phyloP scores from a whole-genome alignment of 2,329 filamentous ascomycete genomes.

The Cryphonectria nitschkei region DNA sequence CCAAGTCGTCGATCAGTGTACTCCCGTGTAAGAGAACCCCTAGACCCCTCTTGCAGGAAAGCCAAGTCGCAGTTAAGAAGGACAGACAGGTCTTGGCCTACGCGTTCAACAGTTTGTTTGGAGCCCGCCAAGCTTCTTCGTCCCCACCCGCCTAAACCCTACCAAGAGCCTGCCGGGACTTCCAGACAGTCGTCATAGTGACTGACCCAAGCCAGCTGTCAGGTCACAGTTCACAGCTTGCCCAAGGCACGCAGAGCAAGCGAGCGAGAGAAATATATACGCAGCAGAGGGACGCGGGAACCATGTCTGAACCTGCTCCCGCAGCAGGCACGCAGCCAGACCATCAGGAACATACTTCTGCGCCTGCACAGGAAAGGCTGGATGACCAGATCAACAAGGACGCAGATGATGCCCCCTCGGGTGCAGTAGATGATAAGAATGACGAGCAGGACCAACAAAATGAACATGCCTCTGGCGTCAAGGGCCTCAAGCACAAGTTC shows the following conservation, averaged over 20 bases:
- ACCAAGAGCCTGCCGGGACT: neutral
- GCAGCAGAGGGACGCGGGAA: slow-evolving; percentile 3
- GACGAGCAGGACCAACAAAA: neutral
- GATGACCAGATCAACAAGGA: neutral
- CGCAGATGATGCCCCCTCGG: neutral
- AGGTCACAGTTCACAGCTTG: neutral
- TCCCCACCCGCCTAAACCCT: neutral
- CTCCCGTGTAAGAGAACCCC: neutral
- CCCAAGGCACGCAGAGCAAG: slow-evolving; percentile 13
- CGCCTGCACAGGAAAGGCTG: neutral
- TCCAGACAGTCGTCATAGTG: slow-evolving; percentile 21
- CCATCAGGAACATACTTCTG: neutral
- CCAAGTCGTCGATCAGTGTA: neutral
- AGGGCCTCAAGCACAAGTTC: slow-evolving; percentile 40
- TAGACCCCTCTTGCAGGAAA: neutral
- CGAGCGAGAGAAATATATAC: neutral
- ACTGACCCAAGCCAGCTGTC: slow-evolving; percentile 5
- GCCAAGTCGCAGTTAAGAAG: neutral
- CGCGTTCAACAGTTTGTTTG: neutral
- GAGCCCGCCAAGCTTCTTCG: slow-evolving; percentile 5
- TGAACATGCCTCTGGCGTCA: slow-evolving; percentile 20
- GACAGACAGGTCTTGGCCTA: slow-evolving; percentile 4
- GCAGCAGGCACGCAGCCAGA: neutral
- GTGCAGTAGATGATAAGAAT: neutral
- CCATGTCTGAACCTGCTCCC: slow-evolving; percentile 17